phyloP scores from a whole-genome alignment of 306 rosid genomes.

The Luffa acutangula region DNA sequence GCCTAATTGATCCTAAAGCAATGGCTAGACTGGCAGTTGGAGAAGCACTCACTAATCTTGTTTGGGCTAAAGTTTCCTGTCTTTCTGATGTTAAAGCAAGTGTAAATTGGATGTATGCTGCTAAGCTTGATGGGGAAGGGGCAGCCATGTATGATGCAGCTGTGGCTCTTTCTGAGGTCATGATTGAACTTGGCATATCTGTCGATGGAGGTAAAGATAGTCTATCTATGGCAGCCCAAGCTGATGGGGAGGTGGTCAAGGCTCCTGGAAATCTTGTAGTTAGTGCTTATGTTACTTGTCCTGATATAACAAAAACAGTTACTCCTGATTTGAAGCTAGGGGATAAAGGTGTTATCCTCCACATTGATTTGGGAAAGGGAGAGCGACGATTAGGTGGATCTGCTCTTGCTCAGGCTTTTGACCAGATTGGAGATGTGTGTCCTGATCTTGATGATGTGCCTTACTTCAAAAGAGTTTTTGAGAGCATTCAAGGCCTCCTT shows the following conservation, averaged over 20 bases:
- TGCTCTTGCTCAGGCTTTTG: conserved; percentile 83
- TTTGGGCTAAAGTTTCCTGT: conserved; percentile 80
- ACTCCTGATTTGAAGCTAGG: conserved; percentile 79
- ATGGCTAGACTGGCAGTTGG: conserved; percentile 95
- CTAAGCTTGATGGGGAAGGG: conserved; percentile 92
- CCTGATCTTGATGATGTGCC: conserved; percentile 80
- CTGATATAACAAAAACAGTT: conserved; percentile 81
- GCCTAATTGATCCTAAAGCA: conserved; percentile 75
- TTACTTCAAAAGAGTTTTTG: conserved; percentile 69
- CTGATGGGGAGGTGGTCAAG: conserved; percentile 70
- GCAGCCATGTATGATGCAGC: conserved; percentile 92
- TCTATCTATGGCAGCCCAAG: conserved; percentile 84
- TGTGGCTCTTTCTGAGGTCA: conserved; percentile 54
- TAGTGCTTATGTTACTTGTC: conserved; percentile 83
- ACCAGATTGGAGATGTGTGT: conserved; percentile 64
- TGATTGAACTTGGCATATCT: conserved; percentile 85
- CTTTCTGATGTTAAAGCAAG: conserved; percentile 90
- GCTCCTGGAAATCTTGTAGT: conserved; percentile 94
- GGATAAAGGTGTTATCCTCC: conserved; percentile 70
- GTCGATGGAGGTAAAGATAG: conserved; percentile 95
- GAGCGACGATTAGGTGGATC: conserved; percentile 80
- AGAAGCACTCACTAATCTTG: conserved; percentile 92
- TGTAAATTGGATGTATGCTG: conserved; percentile 95
- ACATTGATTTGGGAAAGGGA: conserved; percentile 70
- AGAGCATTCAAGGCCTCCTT: conserved; percentile 67